phyloP scores from a whole-genome alignment of 495 filamentous ascomycete species.

The Hamigera avellanea region DNA sequence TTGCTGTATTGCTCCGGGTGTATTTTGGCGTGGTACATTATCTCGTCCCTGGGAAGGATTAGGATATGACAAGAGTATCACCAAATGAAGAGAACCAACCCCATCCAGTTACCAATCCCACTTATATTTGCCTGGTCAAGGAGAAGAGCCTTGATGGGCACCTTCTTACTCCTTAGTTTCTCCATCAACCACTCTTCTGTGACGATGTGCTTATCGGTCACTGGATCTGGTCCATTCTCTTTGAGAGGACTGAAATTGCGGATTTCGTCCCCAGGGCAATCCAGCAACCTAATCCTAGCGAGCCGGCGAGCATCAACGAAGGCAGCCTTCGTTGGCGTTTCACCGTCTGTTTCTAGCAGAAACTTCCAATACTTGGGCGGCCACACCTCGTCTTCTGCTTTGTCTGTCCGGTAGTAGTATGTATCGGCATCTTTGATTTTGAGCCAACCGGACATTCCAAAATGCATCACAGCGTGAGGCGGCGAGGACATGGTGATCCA shows the following conservation, averaged over 20 bases:
- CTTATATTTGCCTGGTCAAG: constrained; percentile 84
- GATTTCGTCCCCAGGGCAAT: constrained; percentile 66
- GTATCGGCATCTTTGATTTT: constrained; percentile 67
- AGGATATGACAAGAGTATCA: neutral
- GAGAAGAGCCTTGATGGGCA: constrained; percentile 77
- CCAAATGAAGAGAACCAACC: constrained; percentile 26
- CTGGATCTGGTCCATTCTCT: constrained; percentile 88
- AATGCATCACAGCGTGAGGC: constrained; percentile 85
- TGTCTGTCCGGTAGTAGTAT: constrained; percentile 63
- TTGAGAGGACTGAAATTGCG: constrained; percentile 66
- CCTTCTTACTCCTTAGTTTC: constrained; percentile 60
- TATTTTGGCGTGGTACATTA: constrained; percentile 74
- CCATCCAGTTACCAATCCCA: constrained; percentile 96
- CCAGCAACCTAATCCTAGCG: constrained; percentile 64
- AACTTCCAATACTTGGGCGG: constrained; percentile 91
- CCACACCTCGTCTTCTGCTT: constrained; percentile 56
- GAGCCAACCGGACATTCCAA: constrained; percentile 85
- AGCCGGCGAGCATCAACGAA: constrained; percentile 77
- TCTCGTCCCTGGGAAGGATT: constrained; percentile 52
- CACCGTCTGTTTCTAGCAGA: constrained; percentile 49
- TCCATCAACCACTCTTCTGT: constrained; percentile 57
- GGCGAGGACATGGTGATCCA: constrained; percentile 66
- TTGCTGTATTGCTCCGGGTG: constrained; percentile 91
- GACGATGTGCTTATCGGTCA: constrained; percentile 66
- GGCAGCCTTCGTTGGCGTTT: constrained; percentile 56